Evolutionary conservation across 2,329 filamentous ascomycete genomes (phyloP).

Genomic region (Pyrenophora seminiperda): DNA sequence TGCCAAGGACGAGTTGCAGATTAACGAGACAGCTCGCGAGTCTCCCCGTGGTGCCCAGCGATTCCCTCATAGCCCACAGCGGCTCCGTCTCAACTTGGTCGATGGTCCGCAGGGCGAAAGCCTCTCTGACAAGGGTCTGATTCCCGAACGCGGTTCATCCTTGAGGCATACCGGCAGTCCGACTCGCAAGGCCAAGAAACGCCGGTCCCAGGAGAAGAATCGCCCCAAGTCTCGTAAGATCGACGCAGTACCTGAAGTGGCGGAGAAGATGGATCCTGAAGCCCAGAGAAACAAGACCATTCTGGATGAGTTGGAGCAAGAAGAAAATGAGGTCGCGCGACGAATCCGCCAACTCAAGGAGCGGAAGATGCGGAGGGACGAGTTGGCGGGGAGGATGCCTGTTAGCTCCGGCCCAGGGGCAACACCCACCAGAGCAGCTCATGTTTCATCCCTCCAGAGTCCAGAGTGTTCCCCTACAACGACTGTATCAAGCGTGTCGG

Average conservation of each 20-base stretch:
- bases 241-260: constrained; percentile 34
- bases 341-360: constrained; percentile 63
- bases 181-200: constrained; percentile 38
- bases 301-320: constrained; percentile 44
- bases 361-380: constrained; percentile 61
- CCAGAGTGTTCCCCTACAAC: constrained; percentile 40
- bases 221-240: constrained; percentile 37
- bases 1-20: constrained; percentile 16
- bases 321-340: constrained; percentile 62
- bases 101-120: constrained; percentile 32
- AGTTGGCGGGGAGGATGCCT: constrained; percentile 43
- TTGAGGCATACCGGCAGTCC: constrained; percentile 42
- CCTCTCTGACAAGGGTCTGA: constrained; percentile 37
- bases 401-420: constrained; percentile 49
- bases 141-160: constrained; percentile 44
- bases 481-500: constrained; percentile 40
- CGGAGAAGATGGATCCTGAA: constrained; percentile 32
- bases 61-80: constrained; percentile 40
- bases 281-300: constrained; percentile 34
- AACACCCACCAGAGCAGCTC: constrained; percentile 41
- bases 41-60: constrained; percentile 37
- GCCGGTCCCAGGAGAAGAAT: constrained; percentile 27
- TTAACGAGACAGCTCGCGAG: constrained; percentile 25
- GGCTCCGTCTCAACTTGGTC: constrained; percentile 33
- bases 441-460: constrained; percentile 41